A percentile compares a stretch with the other conserved stretches of the same genome.
Conservation (phyloP, 768 basidiomycete genomes). For the Thelephora aurantiotincta region DNA sequence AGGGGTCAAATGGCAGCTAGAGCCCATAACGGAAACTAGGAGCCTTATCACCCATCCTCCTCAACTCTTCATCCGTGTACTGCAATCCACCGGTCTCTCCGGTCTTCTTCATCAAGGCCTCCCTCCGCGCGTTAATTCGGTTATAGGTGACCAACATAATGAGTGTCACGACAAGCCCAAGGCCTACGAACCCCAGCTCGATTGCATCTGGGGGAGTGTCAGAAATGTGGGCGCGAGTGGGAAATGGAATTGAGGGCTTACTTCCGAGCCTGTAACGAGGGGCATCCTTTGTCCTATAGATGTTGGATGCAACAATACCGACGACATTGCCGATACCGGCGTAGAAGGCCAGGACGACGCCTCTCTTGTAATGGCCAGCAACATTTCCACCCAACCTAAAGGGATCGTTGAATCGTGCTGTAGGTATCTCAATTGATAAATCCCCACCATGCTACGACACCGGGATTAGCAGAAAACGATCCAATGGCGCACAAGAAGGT, state of each 20-base stretch:
- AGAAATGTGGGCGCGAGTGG: not conserved
- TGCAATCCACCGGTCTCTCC: conserved; percentile 14
- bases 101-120: conserved; percentile 25
- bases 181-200: conserved; percentile 55
- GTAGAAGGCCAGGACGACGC: conserved; percentile 52
- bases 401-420: not conserved
- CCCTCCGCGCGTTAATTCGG: conserved; percentile 41
- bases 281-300: conserved; percentile 43
- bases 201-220: conserved; percentile 42
- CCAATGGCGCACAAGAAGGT: conserved; percentile 57
- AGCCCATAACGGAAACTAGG: conserved; percentile 48
- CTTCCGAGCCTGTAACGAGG: conserved; percentile 52
- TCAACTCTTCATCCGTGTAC: conserved; percentile 14
- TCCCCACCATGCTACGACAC: conserved; percentile 43
- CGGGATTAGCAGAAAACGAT: conserved; percentile 46
- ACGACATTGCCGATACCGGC: conserved; percentile 54
- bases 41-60: conserved; percentile 41
- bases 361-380: conserved; percentile 58
- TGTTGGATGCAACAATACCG: conserved; percentile 48
- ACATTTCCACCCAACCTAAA: conserved; percentile 55
- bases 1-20: too few relatives aligned
- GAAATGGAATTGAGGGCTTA: conserved; percentile 17
- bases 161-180: conserved; percentile 41
- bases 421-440: not conserved
- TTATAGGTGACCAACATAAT: conserved; percentile 33